Evolutionary conservation across 2,329 filamentous ascomycete genomes (phyloP), one percentile per base, ranked within the genome.

Genomic region (Tolypocladium tropicale): DNA sequence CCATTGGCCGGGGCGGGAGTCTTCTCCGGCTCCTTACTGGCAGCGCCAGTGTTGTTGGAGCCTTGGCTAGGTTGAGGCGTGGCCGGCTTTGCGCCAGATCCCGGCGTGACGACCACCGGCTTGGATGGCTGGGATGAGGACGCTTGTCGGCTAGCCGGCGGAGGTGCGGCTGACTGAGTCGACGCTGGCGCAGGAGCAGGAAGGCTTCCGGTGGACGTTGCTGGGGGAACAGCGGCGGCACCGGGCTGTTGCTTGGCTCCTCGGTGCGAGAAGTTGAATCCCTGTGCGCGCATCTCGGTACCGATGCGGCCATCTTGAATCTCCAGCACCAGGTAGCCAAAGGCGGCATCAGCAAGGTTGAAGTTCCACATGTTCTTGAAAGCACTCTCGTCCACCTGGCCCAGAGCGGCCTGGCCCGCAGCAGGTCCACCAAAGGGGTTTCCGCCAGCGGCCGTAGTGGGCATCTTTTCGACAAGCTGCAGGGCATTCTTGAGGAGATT

Each of bases 331-430:
- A 99, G 79, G 79, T 91, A 99, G 59, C 94, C 94, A 70, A 97
- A 99, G 23, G 94, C 93, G 55, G 94, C 94, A 76, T 99, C 94
- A 33, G 94, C 94, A 62, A 99, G 75, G 72, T 97, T 97, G 76
- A 99, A 99, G 74, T 99, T 99, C 94, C 94, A 99, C 94, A 97
- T 97, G 71, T 99, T 99, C 79, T 99, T 99, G 82, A 99, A 99
- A 1, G 94, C 94, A 66, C 92, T 96, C 77, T 99, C 94, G 61
- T 99, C 94, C 21, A 99, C 91, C 67, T 95, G 89, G 34, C 94
- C 94, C 53, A 90, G 86, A 57, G 83, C 81, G 54, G 81, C 76
- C 53, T 84, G 85, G 41, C 87, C 88, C 53, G 85, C 83, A 54
- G 86, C 83, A 33, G 90, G 89, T 16, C 93, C 93, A 49, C 94